phyloP scores from a whole-genome alignment of 352 stramenopile species.

The Phytophthora constricta region DNA sequence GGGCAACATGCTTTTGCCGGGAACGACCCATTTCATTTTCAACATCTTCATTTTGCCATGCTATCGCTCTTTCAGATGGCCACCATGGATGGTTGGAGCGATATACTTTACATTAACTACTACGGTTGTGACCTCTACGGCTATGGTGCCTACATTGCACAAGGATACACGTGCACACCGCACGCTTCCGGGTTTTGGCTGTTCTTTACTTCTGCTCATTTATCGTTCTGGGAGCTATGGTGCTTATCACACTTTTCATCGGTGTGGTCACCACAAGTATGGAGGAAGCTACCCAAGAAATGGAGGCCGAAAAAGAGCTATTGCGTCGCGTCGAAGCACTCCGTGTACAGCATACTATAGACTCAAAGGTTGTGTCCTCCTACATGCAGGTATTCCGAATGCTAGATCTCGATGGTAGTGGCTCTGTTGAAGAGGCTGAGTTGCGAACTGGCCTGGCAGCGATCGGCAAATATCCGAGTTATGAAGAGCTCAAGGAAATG shows the following conservation, averaged over 20 bases:
- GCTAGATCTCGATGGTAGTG: constrained; percentile 82
- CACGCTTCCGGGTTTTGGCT: constrained; percentile 45
- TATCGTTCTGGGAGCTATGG: constrained; percentile 85
- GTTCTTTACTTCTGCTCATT: constrained; percentile 87
- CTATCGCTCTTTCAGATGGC: constrained; percentile 89
- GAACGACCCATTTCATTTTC: constrained; percentile 92
- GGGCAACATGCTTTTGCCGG: constrained; percentile 87
- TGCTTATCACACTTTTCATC: constrained; percentile 93
- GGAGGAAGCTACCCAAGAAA: constrained; percentile 89
- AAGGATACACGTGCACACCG: constrained; percentile 69
- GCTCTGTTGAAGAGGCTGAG: constrained; percentile 87
- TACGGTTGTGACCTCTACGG: constrained; percentile 88
- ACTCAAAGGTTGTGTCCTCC: constrained; percentile 52
- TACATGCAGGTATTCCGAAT: constrained; percentile 89
- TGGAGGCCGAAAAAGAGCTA: constrained; percentile 77
- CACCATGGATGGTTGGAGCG: constrained; percentile 92
- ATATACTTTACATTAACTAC: constrained; percentile 92
- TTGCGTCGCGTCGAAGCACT: constrained; percentile 67
- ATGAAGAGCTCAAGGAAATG: constrained; percentile 87
- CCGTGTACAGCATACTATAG: constrained; percentile 58
- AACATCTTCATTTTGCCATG: constrained; percentile 88
- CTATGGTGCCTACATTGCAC: constrained; percentile 62
- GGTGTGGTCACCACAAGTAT: constrained; percentile 93
- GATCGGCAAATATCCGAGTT: constrained; percentile 81
- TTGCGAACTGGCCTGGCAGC: constrained; percentile 78